Conservation (phyloP, 495 filamentous ascomycete genomes). For the Lepidopterella palustris region DNA sequence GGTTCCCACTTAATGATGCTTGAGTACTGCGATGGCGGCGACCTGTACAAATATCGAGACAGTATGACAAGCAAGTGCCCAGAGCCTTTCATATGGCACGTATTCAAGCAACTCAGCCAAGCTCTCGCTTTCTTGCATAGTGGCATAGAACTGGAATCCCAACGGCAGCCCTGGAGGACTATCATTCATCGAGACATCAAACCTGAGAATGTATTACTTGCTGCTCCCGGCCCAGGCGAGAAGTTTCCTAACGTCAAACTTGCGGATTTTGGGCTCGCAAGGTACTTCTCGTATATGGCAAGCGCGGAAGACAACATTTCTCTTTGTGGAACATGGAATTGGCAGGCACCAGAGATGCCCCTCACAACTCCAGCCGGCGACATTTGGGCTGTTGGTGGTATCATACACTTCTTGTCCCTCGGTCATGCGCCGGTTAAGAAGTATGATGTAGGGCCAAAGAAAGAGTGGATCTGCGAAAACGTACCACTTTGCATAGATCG, state of each 20-base stretch:
- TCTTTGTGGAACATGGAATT: neutral
- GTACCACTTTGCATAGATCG: neutral
- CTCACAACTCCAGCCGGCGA: neutral
- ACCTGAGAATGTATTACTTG: neutral
- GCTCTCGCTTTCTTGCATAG: neutral
- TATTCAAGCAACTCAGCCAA: neutral
- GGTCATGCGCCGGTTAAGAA: neutral
- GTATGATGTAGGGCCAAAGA: neutral
- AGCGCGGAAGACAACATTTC: neutral
- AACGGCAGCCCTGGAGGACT: neutral
- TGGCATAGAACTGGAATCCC: neutral
- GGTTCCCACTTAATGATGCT: neutral
- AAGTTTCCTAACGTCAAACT: neutral
- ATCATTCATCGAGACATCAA: conserved; percentile 1
- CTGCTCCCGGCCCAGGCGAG: neutral
- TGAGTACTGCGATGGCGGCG: neutral
- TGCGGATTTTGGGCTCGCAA: neutral
- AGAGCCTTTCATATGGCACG: neutral
- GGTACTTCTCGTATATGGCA: neutral
- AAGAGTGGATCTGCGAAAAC: neutral
- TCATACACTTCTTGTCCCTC: neutral
- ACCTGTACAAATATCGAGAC: neutral
- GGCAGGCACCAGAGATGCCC: neutral
- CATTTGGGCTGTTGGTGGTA: neutral
- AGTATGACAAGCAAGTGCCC: neutral